A percentile compares a stretch with the other conserved stretches of the same genome.
Evolutionary conservation across 2,329 filamentous ascomycete genomes (phyloP).

Genomic region (Neofusicoccum laricinum): DNA sequence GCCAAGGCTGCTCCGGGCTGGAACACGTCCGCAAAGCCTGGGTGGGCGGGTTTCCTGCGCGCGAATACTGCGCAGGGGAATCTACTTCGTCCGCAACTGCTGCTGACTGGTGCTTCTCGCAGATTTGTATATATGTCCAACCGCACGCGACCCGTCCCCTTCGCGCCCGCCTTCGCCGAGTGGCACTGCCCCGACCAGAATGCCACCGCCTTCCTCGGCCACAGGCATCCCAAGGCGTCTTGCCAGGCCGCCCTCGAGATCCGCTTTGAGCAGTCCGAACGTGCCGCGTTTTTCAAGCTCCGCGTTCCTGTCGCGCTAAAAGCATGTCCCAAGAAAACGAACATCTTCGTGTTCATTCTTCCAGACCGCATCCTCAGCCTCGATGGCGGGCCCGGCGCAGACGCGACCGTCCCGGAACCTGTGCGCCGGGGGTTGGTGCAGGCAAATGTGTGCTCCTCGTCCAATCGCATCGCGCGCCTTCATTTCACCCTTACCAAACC

Average conservation of each 20-base stretch:
- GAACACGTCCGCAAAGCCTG: neutral
- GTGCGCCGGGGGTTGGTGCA: neutral
- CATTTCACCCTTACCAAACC: neutral
- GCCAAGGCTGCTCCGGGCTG: conserved; percentile 6
- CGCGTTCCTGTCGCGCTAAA: neutral
- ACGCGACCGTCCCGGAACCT: neutral
- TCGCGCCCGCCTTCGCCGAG: neutral
- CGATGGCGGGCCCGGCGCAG: neutral
- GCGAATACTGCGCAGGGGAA: neutral
- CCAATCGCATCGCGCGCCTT: neutral
- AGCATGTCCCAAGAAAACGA: neutral
- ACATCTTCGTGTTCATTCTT: neutral
- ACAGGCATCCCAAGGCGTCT: neutral
- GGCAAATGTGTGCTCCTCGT: neutral
- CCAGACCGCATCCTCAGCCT: neutral
- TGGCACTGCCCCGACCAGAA: neutral
- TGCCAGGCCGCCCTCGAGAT: neutral
- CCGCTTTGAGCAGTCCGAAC: neutral
- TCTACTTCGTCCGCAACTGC: neutral
- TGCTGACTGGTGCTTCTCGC: neutral
- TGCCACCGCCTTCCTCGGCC: neutral
- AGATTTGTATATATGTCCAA: neutral
- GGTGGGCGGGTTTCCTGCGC: conserved; percentile 9
- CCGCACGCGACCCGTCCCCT: neutral
- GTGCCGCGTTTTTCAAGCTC: neutral